Evolutionary conservation across 2,329 filamentous ascomycete species (phyloP), one percentile per base, ranked within the genome.

Genomic region (Sarocladium strictum): DNA sequence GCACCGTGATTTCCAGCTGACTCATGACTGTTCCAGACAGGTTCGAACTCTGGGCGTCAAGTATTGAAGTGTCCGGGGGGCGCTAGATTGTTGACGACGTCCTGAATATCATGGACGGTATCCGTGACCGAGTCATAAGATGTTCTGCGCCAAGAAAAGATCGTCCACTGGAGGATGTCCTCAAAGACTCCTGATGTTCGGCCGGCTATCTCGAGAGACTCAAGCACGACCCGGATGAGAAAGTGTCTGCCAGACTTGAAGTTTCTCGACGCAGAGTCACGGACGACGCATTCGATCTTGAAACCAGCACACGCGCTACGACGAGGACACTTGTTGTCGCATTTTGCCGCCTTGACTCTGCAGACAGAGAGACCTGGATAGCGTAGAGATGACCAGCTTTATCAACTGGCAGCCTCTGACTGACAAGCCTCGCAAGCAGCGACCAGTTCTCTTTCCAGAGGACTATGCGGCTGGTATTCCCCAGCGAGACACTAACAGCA

Each of bases 1-100:
- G 51, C 23, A 38, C 32, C 2, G 51, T 19, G 26, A 53, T 53
- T 17, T 53, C 51, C n/a, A n/a, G n/a, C n/a, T 19, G 51, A 33
- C 17, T 40, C 19, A 29, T 53, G 41, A 33, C 41, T 40, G 3
- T 19, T 27, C 51, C 51, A 53, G 10, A 33, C 41, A 11, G 23
- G 32, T n/a, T 53, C 51, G 3, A 38, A n/a, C 7, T 53, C 51
- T 3, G 45, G 40, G 15, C 24, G 40, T 6, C 14, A 45, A 6
- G 40, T 45, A 26, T 45, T 19, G 10, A 19, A 45, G 7, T 12
- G 10, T 17, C n/a, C n/a, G n/a, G 40, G 40, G 17, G 40, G 24
- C 11, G 40, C 40, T 7, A 45, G 23, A 15, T 45, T 45, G 19
- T 45, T 45, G 40, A 45, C 15, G 37, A 38, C 11, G 32, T 38